These are phyloP conservation scores for Wickerhamiella pararugosa DNA, from an alignment of 1,139 yeast genomes.

Conservation along the genomic window DNA sequence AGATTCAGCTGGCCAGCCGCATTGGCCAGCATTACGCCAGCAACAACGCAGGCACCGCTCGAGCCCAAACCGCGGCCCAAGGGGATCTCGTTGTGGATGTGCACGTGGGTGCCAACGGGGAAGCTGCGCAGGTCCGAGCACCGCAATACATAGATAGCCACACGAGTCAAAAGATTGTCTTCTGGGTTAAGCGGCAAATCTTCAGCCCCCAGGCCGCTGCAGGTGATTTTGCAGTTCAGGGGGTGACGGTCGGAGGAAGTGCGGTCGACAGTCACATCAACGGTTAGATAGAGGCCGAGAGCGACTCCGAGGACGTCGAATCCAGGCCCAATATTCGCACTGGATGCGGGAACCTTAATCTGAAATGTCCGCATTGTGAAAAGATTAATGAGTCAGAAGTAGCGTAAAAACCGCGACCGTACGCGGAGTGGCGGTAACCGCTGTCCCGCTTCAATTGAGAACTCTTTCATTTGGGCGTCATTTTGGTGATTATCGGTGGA, in stretches of 20 bases:
- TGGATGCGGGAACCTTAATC: constrained; percentile 70
- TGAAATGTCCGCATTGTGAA: constrained; percentile 12
- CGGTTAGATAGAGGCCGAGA: constrained; percentile 53
- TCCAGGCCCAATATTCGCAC: constrained; percentile 97
- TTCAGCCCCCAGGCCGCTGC: constrained; percentile 65
- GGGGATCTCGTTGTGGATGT: constrained; percentile 81
- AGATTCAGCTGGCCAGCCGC: constrained; percentile 63
- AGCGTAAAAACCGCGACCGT: no score
- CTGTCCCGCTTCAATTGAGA: no score
- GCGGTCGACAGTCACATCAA: constrained; percentile 51
- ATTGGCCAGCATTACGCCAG: constrained; percentile 86
- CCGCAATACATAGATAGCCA: constrained; percentile 80
- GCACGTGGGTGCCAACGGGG: constrained; percentile 73
- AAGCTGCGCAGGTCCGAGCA: constrained; percentile 61
- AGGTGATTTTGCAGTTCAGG: constrained; percentile 52
- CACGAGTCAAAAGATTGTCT: constrained; percentile 72
- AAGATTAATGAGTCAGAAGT: no score
- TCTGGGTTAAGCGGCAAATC: constrained; percentile 66
- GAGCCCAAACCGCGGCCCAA: constrained; percentile 95
- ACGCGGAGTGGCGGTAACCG: no score
- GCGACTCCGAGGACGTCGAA: constrained; percentile 94
- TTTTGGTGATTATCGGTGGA: no score
- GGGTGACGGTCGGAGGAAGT: constrained; percentile 32
- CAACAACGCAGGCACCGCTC: constrained; percentile 97
- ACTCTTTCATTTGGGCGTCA: no score